Base-by-base conservation (phyloP, 2,329 filamentous ascomycete genomes). In the Dactylonectria estremocensis region DNA sequence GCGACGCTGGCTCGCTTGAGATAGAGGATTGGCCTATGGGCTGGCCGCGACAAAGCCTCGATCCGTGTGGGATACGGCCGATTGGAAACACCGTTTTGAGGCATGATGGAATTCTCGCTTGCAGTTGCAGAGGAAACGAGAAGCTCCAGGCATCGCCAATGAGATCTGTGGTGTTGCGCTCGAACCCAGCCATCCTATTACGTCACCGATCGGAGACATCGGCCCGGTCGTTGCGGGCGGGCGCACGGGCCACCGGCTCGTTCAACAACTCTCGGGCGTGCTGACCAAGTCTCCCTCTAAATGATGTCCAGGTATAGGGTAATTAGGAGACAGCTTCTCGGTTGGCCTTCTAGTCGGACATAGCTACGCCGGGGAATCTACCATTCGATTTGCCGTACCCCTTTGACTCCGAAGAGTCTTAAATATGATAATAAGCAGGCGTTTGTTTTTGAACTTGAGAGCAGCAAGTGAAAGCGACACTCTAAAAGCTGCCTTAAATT, bases 1-100 rank as follows among this genome's bases (percentile, higher is more conserved):
- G 87, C 86, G 48, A 80, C 69, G 64, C 81, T 73, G 13, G 83
- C 86, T 56, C 86, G 81, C 45, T 71, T 79, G 49, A 85, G 52
- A 74, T 87, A 88, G 52, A 75, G 74, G 40, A 80, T 72, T 3
- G 83, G 83, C 11, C 83, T 80, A 55, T 80, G 72, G 5, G 83
- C 56, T 6, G 76, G 72, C 2, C 69, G 69, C 18, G 64, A 58
- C 50, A 75, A 61, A n/a, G 68, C 56, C 50, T 72, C 71, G 11
- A 67, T 60, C 53, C 71, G 62, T 10, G 66, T 65, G 20, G 69
- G 68, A 54, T 67, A 59, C 3, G 46, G 64, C 33, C 65, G 68
- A 8, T 63, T 45, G 5, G 67, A 63, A 46, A 56, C 37, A 35
- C 45, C 56, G 43, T 65, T 68, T 31, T 31, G 28, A 35, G 76